Conservation (phyloP, 192 early-diverging fungal genomes). For the Linnemannia hyalina region DNA sequence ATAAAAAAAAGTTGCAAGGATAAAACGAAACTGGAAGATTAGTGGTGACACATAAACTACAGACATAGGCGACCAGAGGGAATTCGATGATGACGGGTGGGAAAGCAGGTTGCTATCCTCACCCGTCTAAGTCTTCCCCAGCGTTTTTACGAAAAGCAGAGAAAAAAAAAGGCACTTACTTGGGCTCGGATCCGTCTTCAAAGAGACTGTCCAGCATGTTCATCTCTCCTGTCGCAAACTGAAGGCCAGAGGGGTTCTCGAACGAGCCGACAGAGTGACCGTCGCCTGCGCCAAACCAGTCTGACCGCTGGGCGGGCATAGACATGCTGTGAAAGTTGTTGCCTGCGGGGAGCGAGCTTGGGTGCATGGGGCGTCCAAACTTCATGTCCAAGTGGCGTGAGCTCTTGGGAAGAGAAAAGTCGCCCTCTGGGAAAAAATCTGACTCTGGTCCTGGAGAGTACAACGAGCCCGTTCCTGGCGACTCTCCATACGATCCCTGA, state of each 20-base stretch:
- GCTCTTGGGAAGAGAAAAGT: slow-evolving; percentile 29
- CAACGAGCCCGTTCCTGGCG: slow-evolving; percentile 28
- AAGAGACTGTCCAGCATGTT: slow-evolving; percentile 58
- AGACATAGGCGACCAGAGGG: background rate
- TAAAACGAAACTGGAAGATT: background rate
- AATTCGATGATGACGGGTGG: background rate
- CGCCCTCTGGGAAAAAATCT: slow-evolving; percentile 18
- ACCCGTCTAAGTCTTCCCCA: background rate
- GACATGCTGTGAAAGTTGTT: slow-evolving; percentile 70
- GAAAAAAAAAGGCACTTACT: slow-evolving; percentile 62
- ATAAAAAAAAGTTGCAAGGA: background rate
- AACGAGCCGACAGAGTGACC: slow-evolving; percentile 24
- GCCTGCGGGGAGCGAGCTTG: slow-evolving; percentile 26
- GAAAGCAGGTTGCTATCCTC: background rate
- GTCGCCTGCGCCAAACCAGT: slow-evolving; percentile 58
- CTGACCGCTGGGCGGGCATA: slow-evolving; percentile 62
- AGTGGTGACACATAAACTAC: background rate
- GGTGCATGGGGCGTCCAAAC: slow-evolving; percentile 30
- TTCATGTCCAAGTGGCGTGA: slow-evolving; percentile 29
- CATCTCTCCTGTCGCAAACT: slow-evolving; percentile 35
- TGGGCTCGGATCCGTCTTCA: slow-evolving; percentile 62
- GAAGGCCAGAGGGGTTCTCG: slow-evolving; percentile 31
- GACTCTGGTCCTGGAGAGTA: slow-evolving; percentile 36
- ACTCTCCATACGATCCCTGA: slow-evolving; percentile 35
- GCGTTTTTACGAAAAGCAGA: slow-evolving; percentile 22